These are phyloP conservation scores for Polygonum aviculare DNA, from an alignment of 148 eudicot genomes.

Conservation along the genomic window DNA sequence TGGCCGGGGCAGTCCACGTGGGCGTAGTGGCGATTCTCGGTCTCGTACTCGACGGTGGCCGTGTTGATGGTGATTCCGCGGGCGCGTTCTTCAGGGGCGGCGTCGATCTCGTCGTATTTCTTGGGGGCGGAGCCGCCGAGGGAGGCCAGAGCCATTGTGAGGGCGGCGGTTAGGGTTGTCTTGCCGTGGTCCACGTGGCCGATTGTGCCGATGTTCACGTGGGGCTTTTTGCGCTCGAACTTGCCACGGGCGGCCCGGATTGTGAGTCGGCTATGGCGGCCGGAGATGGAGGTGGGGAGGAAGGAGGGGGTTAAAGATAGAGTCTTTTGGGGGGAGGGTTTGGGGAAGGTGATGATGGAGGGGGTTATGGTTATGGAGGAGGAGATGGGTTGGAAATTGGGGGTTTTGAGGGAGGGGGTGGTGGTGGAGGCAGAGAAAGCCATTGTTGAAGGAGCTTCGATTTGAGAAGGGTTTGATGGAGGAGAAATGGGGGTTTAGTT, in stretches of 20 bases:
- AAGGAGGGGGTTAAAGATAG: conserved; percentile 22
- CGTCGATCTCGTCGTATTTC: conserved; percentile 89
- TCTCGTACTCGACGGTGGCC: conserved; percentile 86
- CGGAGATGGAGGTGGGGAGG: conserved; percentile 11
- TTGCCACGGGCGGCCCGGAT: conserved; percentile 69
- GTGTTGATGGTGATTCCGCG: conserved; percentile 88
- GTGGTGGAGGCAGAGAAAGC: not conserved
- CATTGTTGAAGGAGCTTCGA: not conserved
- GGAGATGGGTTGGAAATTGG: too few relatives aligned
- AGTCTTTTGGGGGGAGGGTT: conserved; percentile 22
- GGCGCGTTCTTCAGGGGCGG: conserved; percentile 82
- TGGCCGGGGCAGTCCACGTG: conserved; percentile 90
- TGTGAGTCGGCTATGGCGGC: conserved; percentile 19
- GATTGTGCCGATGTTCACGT: conserved; percentile 72
- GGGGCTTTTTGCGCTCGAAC: conserved; percentile 74
- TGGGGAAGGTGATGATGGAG: conserved; percentile 13
- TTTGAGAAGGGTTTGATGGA: too few relatives aligned
- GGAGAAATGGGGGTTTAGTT: too few relatives aligned
- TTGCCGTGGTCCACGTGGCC: conserved; percentile 97
- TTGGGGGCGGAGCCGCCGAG: conserved; percentile 59
- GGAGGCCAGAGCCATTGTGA: conserved; percentile 83
- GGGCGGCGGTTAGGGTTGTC: conserved; percentile 91
- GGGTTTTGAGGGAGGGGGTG: not conserved
- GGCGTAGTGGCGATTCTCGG: conserved; percentile 73
- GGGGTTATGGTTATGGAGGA: too few relatives aligned